Conservation (phyloP, 176 grass and related monocot genomes). For the Avena insularis region DNA sequence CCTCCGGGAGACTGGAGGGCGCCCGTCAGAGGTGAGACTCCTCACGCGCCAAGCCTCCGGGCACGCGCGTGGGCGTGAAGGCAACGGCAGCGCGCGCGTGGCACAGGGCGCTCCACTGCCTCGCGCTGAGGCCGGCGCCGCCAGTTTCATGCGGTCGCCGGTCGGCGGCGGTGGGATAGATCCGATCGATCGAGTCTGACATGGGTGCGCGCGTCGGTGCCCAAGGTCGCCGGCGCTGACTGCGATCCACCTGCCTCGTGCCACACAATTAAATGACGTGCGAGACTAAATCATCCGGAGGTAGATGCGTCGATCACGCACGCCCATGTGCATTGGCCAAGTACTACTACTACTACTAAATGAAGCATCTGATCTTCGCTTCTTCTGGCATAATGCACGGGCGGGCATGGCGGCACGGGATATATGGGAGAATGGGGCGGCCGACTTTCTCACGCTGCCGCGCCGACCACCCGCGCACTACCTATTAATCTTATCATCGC, state of each 20-base stretch:
- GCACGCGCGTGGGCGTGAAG: not conserved
- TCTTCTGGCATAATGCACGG: not conserved
- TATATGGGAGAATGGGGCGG: slow-evolving; percentile 10
- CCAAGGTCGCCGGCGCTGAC: slow-evolving; percentile 30
- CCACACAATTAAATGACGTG: slow-evolving; percentile 18
- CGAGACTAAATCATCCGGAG: not conserved
- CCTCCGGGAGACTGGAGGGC: too few relatives aligned
- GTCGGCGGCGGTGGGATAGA: not conserved
- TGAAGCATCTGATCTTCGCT: not conserved
- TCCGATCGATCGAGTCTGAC: not conserved
- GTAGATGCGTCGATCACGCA: not conserved
- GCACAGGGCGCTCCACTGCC: not conserved
- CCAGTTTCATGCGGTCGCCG: not conserved
- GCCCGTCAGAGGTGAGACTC: not conserved
- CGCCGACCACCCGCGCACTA: not conserved
- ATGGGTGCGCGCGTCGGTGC: not conserved
- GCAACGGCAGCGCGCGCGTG: not conserved
- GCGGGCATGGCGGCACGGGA: not conserved
- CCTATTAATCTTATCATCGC: too few relatives aligned
- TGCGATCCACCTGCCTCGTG: not conserved
- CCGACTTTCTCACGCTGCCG: not conserved
- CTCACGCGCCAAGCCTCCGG: not conserved
- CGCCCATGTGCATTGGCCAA: not conserved
- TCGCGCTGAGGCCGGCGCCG: not conserved
- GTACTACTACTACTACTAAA: too few relatives aligned